These are phyloP conservation scores for Fibroporia radiculosa DNA, from an alignment of 768 basidiomycete genomes.

Conservation along the genomic window DNA sequence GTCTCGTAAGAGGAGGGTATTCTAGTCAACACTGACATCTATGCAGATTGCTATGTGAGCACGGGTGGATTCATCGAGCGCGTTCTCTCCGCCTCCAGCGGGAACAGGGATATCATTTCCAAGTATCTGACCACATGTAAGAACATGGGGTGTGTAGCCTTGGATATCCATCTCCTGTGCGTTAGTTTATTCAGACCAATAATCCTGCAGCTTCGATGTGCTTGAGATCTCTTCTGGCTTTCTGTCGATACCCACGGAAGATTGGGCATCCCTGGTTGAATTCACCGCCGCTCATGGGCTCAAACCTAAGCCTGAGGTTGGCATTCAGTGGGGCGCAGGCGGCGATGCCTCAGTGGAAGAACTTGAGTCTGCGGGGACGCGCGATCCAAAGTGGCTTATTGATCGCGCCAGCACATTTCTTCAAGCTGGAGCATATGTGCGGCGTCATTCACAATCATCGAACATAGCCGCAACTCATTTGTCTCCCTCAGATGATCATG, in stretches of 20 bases:
- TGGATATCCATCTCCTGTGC: too few relatives aligned
- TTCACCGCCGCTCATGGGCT: slow-evolving; percentile 30
- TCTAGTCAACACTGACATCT: background rate
- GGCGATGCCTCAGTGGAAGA: slow-evolving; percentile 32
- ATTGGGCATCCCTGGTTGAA: slow-evolving; percentile 34
- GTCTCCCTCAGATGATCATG: slow-evolving; percentile 30
- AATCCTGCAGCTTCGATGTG: slow-evolving; percentile 35
- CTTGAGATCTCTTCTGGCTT: slow-evolving; percentile 38
- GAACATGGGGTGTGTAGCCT: slow-evolving; percentile 25
- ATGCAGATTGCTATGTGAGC: slow-evolving; percentile 28
- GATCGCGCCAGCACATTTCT: slow-evolving; percentile 32
- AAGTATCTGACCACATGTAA: slow-evolving; percentile 31
- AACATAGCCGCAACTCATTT: background rate
- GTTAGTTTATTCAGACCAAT: too few relatives aligned
- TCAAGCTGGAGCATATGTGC: slow-evolving; percentile 30
- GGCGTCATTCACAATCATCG: slow-evolving; percentile 1
- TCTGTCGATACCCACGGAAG: slow-evolving; percentile 36
- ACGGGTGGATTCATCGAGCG: slow-evolving; percentile 37
- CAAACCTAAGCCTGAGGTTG: slow-evolving; percentile 39
- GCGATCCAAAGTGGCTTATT: slow-evolving; percentile 34
- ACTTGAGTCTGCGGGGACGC: slow-evolving; percentile 32
- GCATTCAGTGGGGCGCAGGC: slow-evolving; percentile 39
- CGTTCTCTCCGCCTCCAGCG: slow-evolving; percentile 27
- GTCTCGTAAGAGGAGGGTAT: background rate
- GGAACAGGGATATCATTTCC: slow-evolving; percentile 25